Evolutionary conservation across 371 early-diverging fungal species (phyloP).

Genomic region (Umbelopsis sp.): DNA sequence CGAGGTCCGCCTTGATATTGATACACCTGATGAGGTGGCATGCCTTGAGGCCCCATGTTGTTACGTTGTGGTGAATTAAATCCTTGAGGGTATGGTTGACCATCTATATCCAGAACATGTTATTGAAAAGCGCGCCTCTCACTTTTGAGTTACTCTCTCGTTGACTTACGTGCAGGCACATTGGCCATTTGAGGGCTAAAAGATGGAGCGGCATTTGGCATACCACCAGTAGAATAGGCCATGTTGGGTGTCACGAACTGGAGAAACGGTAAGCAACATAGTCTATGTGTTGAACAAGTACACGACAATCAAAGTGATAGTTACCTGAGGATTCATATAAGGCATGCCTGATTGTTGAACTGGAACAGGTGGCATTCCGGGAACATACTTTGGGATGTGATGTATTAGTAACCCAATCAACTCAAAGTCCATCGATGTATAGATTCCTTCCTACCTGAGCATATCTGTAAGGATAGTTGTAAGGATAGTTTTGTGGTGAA

Average conservation of each 20-base stretch:
- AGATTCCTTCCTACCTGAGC: constrained; percentile 32
- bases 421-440: background rate
- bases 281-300: background rate
- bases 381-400: constrained; percentile 27
- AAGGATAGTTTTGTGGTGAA: constrained; percentile 46
- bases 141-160: background rate
- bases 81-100: constrained; percentile 50
- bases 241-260: constrained; percentile 44
- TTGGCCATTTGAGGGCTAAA: constrained; percentile 54
- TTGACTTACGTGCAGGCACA: constrained; percentile 44
- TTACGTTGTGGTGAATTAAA: constrained; percentile 55
- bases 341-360: constrained; percentile 44
- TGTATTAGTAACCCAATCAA: background rate
- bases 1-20: constrained; percentile 53
- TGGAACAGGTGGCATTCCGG: constrained; percentile 46
- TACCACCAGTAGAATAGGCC: constrained; percentile 39
- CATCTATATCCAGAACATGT: constrained; percentile 26
- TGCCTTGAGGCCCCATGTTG: constrained; percentile 56
- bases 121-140: no score
- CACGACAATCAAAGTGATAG: background rate
- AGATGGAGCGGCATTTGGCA: constrained; percentile 39
- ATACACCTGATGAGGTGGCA: constrained; percentile 55
- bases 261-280: background rate
- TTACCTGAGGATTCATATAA: constrained; percentile 53
- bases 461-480: constrained; percentile 52